Percentiles rank a stretch among this genome's conserved stretches.
Conservation (phyloP, 495 filamentous ascomycete species). For the Annulohypoxylon bovei region DNA sequence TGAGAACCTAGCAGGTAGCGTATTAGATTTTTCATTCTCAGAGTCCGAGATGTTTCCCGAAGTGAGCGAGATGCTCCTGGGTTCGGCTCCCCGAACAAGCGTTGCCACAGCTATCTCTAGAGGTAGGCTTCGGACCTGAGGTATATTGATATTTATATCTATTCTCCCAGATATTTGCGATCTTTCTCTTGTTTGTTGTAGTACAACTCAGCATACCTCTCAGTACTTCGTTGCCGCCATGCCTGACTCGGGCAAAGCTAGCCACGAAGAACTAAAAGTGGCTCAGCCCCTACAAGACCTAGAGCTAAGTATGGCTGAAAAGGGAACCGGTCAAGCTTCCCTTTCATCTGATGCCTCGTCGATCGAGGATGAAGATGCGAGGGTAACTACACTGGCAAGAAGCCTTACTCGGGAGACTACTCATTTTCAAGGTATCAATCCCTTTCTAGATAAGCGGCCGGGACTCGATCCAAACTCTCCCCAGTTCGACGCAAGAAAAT, state of each 20-base stretch:
- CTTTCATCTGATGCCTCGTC: conserved; percentile 18
- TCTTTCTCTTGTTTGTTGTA: not conserved
- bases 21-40: not conserved
- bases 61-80: not conserved
- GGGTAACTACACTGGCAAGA: conserved; percentile 16
- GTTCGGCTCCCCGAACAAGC: not conserved
- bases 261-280: not conserved
- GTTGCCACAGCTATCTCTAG: not conserved
- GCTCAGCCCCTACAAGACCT: not conserved
- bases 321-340: conserved; percentile 2
- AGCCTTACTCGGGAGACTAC: conserved; percentile 18
- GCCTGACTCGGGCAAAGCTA: conserved; percentile 1
- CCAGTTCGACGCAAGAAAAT: conserved; percentile 20
- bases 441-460: conserved; percentile 7
- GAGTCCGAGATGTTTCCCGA: conserved; percentile 24
- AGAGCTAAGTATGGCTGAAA: conserved; percentile 2
- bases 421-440: conserved; percentile 18
- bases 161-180: not conserved
- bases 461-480: conserved; percentile 25
- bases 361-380: not conserved
- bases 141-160: conserved; percentile 5
- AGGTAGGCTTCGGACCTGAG: not conserved
- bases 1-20: not conserved
- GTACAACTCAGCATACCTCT: not conserved
- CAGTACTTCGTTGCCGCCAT: not conserved